These are phyloP conservation scores for Parmelia sp. DNA, from an alignment of 495 filamentous ascomycete genomes.

Conservation along the genomic window DNA sequence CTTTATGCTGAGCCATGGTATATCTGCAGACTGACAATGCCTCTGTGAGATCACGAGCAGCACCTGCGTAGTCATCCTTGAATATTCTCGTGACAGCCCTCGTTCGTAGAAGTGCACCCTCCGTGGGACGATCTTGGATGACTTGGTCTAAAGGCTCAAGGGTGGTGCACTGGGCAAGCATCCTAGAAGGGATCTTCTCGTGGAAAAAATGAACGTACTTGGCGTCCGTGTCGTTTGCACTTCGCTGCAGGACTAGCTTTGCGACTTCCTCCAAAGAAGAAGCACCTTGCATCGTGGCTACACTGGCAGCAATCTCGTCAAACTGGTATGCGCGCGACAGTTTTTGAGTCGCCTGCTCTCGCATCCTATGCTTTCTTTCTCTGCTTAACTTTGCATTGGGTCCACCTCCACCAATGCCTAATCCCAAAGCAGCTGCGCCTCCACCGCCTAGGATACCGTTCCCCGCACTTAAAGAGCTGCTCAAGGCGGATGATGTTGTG, in stretches of 20 bases:
- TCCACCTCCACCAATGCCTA: conserved; percentile 53
- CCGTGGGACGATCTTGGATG: conserved; percentile 52
- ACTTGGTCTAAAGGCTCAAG: conserved; percentile 59
- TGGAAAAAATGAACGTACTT: conserved; percentile 85
- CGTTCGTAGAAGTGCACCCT: conserved; percentile 62
- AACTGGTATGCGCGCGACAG: conserved; percentile 66
- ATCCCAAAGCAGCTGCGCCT: conserved; percentile 50
- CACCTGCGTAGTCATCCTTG: conserved; percentile 65
- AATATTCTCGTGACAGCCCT: conserved; percentile 67
- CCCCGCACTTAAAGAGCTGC: conserved; percentile 47
- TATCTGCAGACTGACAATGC: conserved; percentile 56
- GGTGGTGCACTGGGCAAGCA: conserved; percentile 66
- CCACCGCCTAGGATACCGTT: conserved; percentile 48
- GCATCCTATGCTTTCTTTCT: conserved; percentile 67
- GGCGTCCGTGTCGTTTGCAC: conserved; percentile 56
- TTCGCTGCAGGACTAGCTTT: conserved; percentile 61
- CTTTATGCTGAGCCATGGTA: conserved; percentile 37
- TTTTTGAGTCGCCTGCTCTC: conserved; percentile 70
- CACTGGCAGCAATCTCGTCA: conserved; percentile 74
- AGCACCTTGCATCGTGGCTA: conserved; percentile 74
- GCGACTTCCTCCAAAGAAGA: conserved; percentile 75
- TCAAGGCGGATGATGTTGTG: conserved; percentile 51
- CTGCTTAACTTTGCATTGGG: conserved; percentile 61
- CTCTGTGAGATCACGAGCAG: conserved; percentile 58
- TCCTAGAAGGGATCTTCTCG: conserved; percentile 74